Conservation (phyloP, 768 basidiomycete genomes). For the Agrocybe praecox region DNA sequence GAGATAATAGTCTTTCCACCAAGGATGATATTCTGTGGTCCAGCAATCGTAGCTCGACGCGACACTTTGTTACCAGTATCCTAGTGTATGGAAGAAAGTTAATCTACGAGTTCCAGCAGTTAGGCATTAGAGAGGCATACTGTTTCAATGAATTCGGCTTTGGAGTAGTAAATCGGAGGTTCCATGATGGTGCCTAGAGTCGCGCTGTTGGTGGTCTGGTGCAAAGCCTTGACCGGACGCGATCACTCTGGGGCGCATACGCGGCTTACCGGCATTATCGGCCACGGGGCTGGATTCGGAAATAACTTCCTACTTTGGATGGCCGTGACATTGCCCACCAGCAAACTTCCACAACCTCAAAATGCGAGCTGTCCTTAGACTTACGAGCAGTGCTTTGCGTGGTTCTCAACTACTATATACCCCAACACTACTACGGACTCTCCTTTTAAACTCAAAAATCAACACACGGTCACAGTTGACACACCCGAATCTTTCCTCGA, state of each 20-base stretch:
- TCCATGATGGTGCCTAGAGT: constrained; percentile 50
- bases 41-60: constrained; percentile 86
- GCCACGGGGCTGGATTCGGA: constrained; percentile 6
- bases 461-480: not conserved
- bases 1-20: constrained; percentile 97
- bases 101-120: not conserved
- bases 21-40: constrained; percentile 95
- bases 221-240: not conserved
- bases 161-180: constrained; percentile 75
- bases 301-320: constrained; percentile 16
- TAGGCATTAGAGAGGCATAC: constrained; percentile 37
- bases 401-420: not conserved
- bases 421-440: not conserved
- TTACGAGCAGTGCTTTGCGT: not conserved
- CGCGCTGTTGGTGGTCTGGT: not conserved
- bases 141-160: constrained; percentile 88
- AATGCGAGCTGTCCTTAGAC: constrained; percentile 11
- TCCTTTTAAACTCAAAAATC: not conserved
- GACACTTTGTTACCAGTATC: constrained; percentile 98
- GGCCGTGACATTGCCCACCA: not conserved
- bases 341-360: not conserved
- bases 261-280: not conserved
- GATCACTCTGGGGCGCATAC: not conserved
- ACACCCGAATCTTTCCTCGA: not conserved
- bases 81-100: constrained; percentile 35